These are phyloP conservation scores for Rosellinia necatrix DNA, from an alignment of 2,329 filamentous ascomycete species.

Conservation along the genomic window DNA sequence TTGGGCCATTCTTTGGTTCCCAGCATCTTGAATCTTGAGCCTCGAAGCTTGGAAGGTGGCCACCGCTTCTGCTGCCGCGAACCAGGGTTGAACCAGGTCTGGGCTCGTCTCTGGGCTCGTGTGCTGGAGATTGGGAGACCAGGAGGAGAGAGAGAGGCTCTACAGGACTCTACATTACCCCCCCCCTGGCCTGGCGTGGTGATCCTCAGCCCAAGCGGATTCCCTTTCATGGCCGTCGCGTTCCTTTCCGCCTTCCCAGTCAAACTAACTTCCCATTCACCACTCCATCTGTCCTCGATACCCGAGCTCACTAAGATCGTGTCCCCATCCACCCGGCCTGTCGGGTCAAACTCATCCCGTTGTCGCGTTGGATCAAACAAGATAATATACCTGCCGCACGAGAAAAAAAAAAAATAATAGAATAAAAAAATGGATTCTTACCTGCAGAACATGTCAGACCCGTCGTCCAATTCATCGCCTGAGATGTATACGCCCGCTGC, in stretches of 20 bases:
- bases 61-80: slow-evolving; percentile 8
- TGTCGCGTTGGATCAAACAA: slow-evolving; percentile 4
- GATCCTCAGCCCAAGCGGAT: slow-evolving; percentile 17
- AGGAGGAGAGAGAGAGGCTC: slow-evolving; percentile 19
- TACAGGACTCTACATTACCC: slow-evolving; percentile 5
- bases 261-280: slow-evolving; percentile 12
- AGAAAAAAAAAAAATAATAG: no score
- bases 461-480: slow-evolving; percentile 27
- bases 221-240: slow-evolving; percentile 14
- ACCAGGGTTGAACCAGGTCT: slow-evolving; percentile 13
- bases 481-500: slow-evolving; percentile 23
- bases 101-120: no score
- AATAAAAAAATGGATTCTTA: slow-evolving; percentile 32
- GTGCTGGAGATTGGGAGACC: slow-evolving; percentile 20
- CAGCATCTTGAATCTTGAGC: background rate
- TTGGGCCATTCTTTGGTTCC: background rate
- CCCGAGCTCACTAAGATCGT: slow-evolving; percentile 23
- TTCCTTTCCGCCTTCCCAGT: slow-evolving; percentile 15
- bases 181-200: slow-evolving; percentile 15
- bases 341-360: slow-evolving; percentile 14
- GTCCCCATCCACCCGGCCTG: slow-evolving; percentile 20
- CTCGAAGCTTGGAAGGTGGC: background rate
- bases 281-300: slow-evolving; percentile 12
- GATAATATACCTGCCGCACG: no score
- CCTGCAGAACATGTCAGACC: slow-evolving; percentile 16